Conservation (phyloP, 2,329 filamentous ascomycete genomes). For the Talaromyces piceae region DNA sequence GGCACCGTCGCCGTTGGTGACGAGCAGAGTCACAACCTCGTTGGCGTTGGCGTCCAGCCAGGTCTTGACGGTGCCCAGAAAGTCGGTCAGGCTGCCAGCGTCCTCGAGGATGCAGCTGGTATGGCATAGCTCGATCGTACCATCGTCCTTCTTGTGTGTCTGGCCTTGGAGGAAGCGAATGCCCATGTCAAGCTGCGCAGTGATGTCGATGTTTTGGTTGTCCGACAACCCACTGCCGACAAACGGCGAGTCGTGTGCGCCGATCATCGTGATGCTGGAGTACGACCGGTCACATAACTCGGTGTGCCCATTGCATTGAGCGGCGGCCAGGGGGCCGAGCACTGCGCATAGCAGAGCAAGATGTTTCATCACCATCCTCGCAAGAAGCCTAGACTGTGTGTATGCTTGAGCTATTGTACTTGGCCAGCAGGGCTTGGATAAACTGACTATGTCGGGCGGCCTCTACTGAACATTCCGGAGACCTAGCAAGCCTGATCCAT, state of each 20-base stretch:
- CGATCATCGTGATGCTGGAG: constrained; percentile 54
- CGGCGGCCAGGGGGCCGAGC: constrained; percentile 6
- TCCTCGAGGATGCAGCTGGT: constrained; percentile 55
- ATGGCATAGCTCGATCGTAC: constrained; percentile 56
- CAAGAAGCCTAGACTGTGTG: not conserved
- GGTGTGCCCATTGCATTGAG: constrained; percentile 50
- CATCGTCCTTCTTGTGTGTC: constrained; percentile 46
- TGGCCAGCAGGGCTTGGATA: not conserved
- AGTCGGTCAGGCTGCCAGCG: constrained; percentile 49
- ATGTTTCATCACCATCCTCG: not conserved
- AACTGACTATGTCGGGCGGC: no score
- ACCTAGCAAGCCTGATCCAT: no score
- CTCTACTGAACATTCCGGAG: no score
- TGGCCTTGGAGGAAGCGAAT: constrained; percentile 60
- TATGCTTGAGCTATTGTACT: not conserved
- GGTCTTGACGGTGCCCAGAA: constrained; percentile 49
- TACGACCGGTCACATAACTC: constrained; percentile 52
- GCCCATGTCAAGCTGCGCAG: constrained; percentile 52
- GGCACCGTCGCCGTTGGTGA: constrained; percentile 53
- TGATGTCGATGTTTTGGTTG: constrained; percentile 55
- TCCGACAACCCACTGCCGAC: constrained; percentile 48
- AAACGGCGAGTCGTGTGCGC: constrained; percentile 60
- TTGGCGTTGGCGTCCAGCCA: constrained; percentile 54
- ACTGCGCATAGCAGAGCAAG: constrained; percentile 6
- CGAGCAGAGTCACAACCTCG: constrained; percentile 56